phyloP scores from a whole-genome alignment of 257 asterid species.

The Jaltomata sinuosa region DNA sequence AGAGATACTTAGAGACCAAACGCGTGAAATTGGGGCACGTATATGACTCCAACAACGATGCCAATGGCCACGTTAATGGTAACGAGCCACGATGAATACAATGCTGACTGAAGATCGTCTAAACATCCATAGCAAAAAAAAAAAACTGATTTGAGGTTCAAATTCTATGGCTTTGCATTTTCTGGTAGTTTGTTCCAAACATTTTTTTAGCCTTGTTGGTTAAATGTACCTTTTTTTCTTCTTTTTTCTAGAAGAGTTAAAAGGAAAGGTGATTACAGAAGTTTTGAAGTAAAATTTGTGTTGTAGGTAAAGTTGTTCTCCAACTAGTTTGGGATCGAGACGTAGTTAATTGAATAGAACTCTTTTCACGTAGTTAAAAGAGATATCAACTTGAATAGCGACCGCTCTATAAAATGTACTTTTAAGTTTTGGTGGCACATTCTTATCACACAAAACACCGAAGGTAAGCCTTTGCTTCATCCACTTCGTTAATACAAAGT shows the following conservation, averaged over 20 bases:
- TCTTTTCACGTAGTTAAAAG: neutral
- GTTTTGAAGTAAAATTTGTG: neutral
- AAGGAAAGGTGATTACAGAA: neutral
- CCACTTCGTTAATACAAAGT: too few species aligned
- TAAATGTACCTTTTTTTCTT: neutral
- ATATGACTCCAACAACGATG: constrained; percentile 43
- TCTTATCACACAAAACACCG: neutral
- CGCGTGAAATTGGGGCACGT: constrained; percentile 86
- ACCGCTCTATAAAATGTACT: neutral
- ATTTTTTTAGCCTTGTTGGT: neutral
- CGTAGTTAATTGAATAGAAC: neutral
- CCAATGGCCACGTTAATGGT: constrained; percentile 23
- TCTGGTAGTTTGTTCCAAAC: neutral
- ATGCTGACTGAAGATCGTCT: neutral
- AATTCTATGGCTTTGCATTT: neutral
- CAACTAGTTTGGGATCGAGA: neutral
- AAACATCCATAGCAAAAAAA: neutral
- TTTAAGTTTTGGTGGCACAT: neutral
- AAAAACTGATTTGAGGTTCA: neutral
- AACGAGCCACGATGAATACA: neutral
- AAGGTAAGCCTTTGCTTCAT: neutral
- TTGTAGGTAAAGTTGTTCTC: neutral
- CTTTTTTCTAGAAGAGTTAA: neutral
- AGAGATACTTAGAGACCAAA: constrained; percentile 81
- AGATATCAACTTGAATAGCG: neutral